Base-by-base conservation (phyloP, 1,139 yeast genomes). In the Protomyces macrosporus region DNA sequence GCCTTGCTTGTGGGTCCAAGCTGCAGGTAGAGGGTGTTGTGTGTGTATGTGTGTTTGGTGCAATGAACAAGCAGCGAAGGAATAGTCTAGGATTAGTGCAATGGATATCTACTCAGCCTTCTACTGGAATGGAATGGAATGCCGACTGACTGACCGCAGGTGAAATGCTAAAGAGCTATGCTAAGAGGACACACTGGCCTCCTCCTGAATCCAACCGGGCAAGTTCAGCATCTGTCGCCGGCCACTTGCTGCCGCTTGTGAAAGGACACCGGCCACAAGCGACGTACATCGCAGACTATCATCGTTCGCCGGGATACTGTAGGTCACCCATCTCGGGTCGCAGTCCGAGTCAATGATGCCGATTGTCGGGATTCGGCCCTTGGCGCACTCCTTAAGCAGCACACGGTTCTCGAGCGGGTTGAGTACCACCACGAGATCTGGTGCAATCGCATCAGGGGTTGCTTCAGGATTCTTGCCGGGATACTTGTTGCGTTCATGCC, bases 271-370 rank as follows among this genome's bases (percentile, higher is more conserved):
- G 63, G 84, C 78, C 72, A 93, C 82, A 70, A 93, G 78, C 69
- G 88, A 86, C 3, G 87, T 84, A 12, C 95, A 83, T 73, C 98
- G 83, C 66, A 84, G 78, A n/a, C 95, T 87, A 74, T 91, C 98
- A 75, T 93, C 98, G 72, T 93, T 93, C 68, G 95, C 95, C 34
- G 98, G 98, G 69, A 93, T 88, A 59, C 98, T 95, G 75, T 93
- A 93, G 1, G 97, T 89, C 65, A 93, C 87, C 70, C 87, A 77
- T 6, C 90, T 83, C 23, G 98, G 96, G 73, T 93, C 97, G 75
- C 87, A 85, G 75, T 93, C 93, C 35, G 98, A 90, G 75, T 93
- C 98, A 69, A 95, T 85, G 66, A 93, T 82, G 45, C 97, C 98
- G 70, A 93, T 85, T 0, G 98, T 91, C 66, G 98, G 98, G 35